These are phyloP conservation scores for Trypanosoma lewisi DNA, from an alignment of 208 protist species.

Conservation along the genomic window DNA sequence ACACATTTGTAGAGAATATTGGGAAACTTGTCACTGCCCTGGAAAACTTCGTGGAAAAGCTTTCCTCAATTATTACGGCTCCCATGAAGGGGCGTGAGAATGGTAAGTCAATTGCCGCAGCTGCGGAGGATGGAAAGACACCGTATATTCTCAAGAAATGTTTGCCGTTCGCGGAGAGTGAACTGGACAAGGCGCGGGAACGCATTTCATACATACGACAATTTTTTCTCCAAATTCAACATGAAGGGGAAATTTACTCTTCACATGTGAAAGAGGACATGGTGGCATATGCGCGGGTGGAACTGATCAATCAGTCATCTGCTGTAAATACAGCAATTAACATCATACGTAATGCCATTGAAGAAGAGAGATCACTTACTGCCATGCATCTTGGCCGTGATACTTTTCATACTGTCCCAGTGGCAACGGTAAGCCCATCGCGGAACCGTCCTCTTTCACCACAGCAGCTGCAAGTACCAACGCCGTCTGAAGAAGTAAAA, in stretches of 20 bases:
- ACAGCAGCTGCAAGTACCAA: not conserved
- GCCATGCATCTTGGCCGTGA: conserved; percentile 80
- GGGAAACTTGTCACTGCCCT: conserved; percentile 34
- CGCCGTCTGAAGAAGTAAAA: conserved; percentile 26
- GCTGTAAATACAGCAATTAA: conserved; percentile 87
- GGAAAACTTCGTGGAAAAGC: conserved; percentile 38
- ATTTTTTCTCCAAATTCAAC: conserved; percentile 43
- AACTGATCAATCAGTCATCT: conserved; percentile 40
- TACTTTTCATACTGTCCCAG: conserved; percentile 60
- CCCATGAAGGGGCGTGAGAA: conserved; percentile 39
- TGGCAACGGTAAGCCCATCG: not conserved
- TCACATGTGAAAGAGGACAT: conserved; percentile 30
- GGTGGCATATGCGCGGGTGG: conserved; percentile 14
- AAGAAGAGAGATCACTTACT: conserved; percentile 54
- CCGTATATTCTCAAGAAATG: conserved; percentile 32
- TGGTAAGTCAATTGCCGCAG: conserved; percentile 18
- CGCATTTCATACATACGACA: conserved; percentile 41
- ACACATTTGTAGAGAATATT: conserved; percentile 50
- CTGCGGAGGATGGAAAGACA: conserved; percentile 27
- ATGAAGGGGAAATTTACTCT: conserved; percentile 42
- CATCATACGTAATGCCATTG: conserved; percentile 67
- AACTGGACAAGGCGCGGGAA: conserved; percentile 32
- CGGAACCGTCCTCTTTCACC: not conserved
- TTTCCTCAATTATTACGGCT: conserved; percentile 32
- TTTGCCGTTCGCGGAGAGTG: conserved; percentile 25